Conservation (phyloP, 2,329 filamentous ascomycete species). For the Byssoonygena ceratinophila region DNA sequence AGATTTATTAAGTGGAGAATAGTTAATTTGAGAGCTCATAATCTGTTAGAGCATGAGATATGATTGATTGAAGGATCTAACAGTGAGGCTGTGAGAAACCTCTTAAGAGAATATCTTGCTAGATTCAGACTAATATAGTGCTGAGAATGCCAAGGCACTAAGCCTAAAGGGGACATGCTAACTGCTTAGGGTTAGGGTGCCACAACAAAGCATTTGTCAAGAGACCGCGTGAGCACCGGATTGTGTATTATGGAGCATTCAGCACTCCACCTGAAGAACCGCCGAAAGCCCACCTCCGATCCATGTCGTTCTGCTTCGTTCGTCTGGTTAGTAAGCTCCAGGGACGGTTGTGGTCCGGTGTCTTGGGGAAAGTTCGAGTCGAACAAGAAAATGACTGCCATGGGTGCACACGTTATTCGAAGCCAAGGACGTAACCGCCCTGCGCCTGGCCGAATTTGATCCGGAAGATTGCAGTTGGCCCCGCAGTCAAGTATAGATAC, state of each 20-base stretch:
- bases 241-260: background rate
- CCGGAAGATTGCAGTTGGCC: background rate
- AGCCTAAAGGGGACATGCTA: too few relatives aligned
- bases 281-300: background rate
- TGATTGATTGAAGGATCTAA: too few relatives aligned
- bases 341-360: background rate
- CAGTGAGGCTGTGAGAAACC: too few relatives aligned
- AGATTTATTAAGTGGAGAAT: too few relatives aligned
- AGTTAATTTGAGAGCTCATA: too few relatives aligned
- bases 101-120: too few relatives aligned
- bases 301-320: slow-evolving; percentile 9
- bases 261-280: slow-evolving; percentile 1
- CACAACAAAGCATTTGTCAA: slow-evolving; percentile 1
- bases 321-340: background rate
- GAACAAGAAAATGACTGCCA: background rate
- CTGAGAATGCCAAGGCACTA: too few relatives aligned
- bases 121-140: too few relatives aligned
- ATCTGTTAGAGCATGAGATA: too few relatives aligned
- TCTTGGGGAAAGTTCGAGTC: background rate
- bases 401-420: background rate
- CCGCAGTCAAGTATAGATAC: background rate
- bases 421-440: background rate
- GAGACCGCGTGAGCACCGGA: slow-evolving; percentile 6
- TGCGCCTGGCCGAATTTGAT: background rate
- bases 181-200: too few relatives aligned